Evolutionary conservation across 192 early-diverging fungal species (phyloP).

Genomic region (Backusella macrospora): DNA sequence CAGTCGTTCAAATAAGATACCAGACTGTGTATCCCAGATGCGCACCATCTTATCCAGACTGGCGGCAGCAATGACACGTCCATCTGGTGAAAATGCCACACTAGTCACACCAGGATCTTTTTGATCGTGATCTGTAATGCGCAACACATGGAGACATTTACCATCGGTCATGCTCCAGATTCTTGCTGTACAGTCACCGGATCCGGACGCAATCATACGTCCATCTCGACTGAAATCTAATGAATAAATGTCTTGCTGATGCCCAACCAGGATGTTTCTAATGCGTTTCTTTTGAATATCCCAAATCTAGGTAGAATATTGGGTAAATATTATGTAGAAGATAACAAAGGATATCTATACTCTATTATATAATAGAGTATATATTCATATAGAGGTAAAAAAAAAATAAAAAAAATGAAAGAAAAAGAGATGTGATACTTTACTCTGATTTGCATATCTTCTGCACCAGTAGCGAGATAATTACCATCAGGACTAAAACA

Average conservation of each 20-base stretch:
- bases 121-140: slow-evolving; percentile 75
- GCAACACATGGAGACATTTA: slow-evolving; percentile 69
- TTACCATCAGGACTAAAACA: slow-evolving; percentile 94
- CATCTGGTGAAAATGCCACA: slow-evolving; percentile 93
- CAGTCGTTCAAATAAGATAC: slow-evolving; percentile 81
- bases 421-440: not conserved
- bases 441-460: slow-evolving; percentile 92
- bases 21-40: slow-evolving; percentile 87
- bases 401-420: not conserved
- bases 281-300: slow-evolving; percentile 69
- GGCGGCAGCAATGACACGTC: slow-evolving; percentile 85
- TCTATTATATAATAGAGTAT: not conserved
- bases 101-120: slow-evolving; percentile 96
- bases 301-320: slow-evolving; percentile 56
- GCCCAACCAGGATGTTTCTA: slow-evolving; percentile 74
- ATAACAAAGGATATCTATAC: not conserved
- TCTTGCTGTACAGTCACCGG: slow-evolving; percentile 82
- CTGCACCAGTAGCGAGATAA: slow-evolving; percentile 92
- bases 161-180: slow-evolving; percentile 90
- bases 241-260: slow-evolving; percentile 97
- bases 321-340: not conserved
- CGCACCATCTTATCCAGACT: slow-evolving; percentile 94
- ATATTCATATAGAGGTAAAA: not conserved
- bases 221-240: slow-evolving; percentile 95
- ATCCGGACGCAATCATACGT: slow-evolving; percentile 85